phyloP scores from a whole-genome alignment of 306 rosid species.

The Acmispon strigosus region DNA sequence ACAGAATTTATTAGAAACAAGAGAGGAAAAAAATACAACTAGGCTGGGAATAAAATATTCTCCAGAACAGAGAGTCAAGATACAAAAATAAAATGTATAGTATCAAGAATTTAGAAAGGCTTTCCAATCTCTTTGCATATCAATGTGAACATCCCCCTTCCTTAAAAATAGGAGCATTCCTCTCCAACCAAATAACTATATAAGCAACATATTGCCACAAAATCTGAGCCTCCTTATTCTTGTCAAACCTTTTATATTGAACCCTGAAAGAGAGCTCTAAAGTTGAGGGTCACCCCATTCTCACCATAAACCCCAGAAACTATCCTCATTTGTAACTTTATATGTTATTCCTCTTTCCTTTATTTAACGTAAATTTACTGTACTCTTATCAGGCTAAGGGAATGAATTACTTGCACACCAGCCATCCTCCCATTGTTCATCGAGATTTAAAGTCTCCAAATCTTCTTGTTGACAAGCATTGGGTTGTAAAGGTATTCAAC shows the following conservation, averaged over 20 bases:
- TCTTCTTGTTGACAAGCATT: slow-evolving; percentile 94
- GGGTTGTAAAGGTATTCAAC: slow-evolving; percentile 86
- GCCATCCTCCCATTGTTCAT: slow-evolving; percentile 96
- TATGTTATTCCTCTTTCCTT: neutral
- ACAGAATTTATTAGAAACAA: neutral
- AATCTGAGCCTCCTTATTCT: slow-evolving; percentile 8
- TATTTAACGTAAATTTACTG: slow-evolving; percentile 20
- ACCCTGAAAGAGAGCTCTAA: neutral
- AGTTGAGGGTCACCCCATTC: neutral
- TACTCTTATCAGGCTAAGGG: slow-evolving; percentile 72
- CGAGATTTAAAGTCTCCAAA: slow-evolving; percentile 95
- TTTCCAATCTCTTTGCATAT: neutral
- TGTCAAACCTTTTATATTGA: neutral
- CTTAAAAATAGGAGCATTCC: neutral
- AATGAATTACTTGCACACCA: slow-evolving; percentile 98
- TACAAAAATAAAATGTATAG: neutral
- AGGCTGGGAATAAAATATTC: neutral
- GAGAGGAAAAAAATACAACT: neutral
- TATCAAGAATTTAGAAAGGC: neutral
- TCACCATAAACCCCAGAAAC: neutral
- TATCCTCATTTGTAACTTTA: neutral
- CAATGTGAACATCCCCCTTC: neutral
- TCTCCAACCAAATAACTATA: slow-evolving; percentile 1
- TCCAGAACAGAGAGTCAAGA: neutral
- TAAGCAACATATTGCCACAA: neutral